Evolutionary conservation across 1,139 yeast species (phyloP).

Genomic region (Arxiozyma bovina): DNA sequence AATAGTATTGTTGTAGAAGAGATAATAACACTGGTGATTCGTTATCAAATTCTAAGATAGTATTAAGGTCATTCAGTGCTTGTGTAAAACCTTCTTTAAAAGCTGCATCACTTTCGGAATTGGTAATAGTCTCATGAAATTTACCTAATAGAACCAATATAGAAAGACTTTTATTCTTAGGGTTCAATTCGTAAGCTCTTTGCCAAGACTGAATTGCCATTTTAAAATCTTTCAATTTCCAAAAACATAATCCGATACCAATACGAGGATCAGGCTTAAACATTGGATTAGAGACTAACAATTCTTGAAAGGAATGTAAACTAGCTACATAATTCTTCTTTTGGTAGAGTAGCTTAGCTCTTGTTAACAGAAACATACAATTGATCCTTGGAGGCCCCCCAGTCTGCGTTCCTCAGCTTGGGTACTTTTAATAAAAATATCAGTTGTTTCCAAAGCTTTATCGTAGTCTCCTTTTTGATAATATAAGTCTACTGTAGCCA

Average conservation of each 20-base stretch:
- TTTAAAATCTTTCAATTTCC: conserved; percentile 72
- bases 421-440: conserved; percentile 42
- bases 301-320: conserved; percentile 73
- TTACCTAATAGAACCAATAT: conserved; percentile 59
- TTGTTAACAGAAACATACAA: conserved; percentile 71
- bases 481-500: conserved; percentile 51
- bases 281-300: conserved; percentile 65
- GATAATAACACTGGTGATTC: conserved; percentile 38
- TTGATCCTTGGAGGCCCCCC: conserved; percentile 37
- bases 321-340: conserved; percentile 69
- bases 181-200: conserved; percentile 62
- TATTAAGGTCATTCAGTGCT: conserved; percentile 34
- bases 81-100: conserved; percentile 43
- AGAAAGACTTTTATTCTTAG: conserved; percentile 52
- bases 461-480: conserved; percentile 47
- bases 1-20: conserved; percentile 46
- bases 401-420: conserved; percentile 28
- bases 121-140: conserved; percentile 52
- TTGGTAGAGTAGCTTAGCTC: conserved; percentile 70
- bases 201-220: conserved; percentile 81
- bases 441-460: conserved; percentile 57
- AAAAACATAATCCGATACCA: conserved; percentile 90
- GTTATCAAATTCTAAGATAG: conserved; percentile 18
- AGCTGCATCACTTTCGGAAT: conserved; percentile 41
- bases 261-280: conserved; percentile 86